phyloP scores from a whole-genome alignment of 108 stramenopile genomes.

The Fistulifera pelliculosa region DNA sequence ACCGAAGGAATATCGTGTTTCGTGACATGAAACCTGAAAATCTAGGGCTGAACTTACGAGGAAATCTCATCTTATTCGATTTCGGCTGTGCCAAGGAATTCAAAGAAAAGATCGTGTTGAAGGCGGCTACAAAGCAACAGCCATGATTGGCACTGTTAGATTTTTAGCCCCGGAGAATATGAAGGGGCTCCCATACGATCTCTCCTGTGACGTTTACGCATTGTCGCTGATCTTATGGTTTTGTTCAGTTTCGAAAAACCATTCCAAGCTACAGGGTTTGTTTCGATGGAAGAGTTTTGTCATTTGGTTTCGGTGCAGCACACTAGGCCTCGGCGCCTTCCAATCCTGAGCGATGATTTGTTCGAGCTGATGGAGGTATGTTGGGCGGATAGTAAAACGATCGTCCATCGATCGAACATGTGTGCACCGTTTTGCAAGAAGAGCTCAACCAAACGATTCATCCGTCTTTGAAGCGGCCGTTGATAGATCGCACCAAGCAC shows the following conservation, averaged over 20 bases:
- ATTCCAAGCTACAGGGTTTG: background rate
- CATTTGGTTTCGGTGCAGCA: too few species aligned
- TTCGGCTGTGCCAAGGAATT: slow-evolving; percentile 48
- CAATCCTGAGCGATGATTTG: too few species aligned
- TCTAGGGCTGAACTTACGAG: slow-evolving; percentile 22
- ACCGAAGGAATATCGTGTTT: slow-evolving; percentile 46
- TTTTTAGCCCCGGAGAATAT: slow-evolving; percentile 43
- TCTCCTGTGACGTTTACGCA: slow-evolving; percentile 57
- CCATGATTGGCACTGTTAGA: background rate
- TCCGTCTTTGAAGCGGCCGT: too few species aligned
- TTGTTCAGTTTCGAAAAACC: slow-evolving; percentile 5
- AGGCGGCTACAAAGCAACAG: slow-evolving; percentile 76
- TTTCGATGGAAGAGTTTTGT: too few species aligned
- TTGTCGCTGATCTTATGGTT: slow-evolving; percentile 62
- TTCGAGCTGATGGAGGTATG: too few species aligned
- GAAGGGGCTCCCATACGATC: slow-evolving; percentile 46
- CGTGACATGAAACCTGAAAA: slow-evolving; percentile 64
- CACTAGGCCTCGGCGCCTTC: too few species aligned
- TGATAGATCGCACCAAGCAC: too few species aligned
- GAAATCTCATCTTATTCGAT: slow-evolving; percentile 5
- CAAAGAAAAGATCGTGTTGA: slow-evolving; percentile 37
- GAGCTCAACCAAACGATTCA: too few species aligned
- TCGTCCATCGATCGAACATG: too few species aligned
- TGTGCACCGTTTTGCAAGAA: too few species aligned
- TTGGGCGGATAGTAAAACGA: too few species aligned